Evolutionary conservation across 176 grass and related monocot genomes (phyloP).

Genomic region (Rhynchospora breviuscula): DNA sequence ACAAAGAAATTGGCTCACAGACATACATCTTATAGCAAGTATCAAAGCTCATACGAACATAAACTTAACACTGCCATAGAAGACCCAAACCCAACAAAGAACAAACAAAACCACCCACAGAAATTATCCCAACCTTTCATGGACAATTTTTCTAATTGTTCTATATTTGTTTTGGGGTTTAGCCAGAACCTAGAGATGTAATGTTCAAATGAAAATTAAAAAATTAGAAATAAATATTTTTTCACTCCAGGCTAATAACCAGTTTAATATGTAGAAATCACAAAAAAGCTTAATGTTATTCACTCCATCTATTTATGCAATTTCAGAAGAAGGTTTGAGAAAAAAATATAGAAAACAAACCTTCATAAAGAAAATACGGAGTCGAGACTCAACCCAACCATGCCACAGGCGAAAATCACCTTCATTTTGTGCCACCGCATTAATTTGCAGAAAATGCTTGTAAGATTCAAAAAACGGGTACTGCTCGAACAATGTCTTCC

Average conservation of each 20-base stretch:
- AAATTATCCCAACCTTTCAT: too few relatives aligned
- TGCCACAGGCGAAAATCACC: conserved; percentile 87
- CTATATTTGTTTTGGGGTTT: too few relatives aligned
- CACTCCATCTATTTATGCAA: neutral
- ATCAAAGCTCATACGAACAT: neutral
- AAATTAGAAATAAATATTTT: too few relatives aligned
- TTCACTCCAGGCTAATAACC: too few relatives aligned
- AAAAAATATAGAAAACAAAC: conserved; percentile 22
- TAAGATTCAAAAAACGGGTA: conserved; percentile 92
- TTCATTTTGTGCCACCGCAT: conserved; percentile 64
- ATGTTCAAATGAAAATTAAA: too few relatives aligned
- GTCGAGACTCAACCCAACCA: conserved; percentile 91
- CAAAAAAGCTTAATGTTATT: neutral
- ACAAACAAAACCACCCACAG: neutral
- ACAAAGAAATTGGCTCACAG: neutral
- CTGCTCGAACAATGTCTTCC: conserved; percentile 58
- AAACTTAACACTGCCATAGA: neutral
- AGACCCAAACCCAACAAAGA: neutral
- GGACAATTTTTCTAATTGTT: too few relatives aligned
- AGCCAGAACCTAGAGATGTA: too few relatives aligned
- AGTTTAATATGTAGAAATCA: too few relatives aligned
- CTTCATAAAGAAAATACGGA: conserved; percentile 80
- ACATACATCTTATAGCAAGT: neutral
- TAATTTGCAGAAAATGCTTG: conserved; percentile 74
- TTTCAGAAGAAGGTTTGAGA: neutral